Conservation (phyloP, 192 early-diverging fungal genomes). For the Coemansia sp. region DNA sequence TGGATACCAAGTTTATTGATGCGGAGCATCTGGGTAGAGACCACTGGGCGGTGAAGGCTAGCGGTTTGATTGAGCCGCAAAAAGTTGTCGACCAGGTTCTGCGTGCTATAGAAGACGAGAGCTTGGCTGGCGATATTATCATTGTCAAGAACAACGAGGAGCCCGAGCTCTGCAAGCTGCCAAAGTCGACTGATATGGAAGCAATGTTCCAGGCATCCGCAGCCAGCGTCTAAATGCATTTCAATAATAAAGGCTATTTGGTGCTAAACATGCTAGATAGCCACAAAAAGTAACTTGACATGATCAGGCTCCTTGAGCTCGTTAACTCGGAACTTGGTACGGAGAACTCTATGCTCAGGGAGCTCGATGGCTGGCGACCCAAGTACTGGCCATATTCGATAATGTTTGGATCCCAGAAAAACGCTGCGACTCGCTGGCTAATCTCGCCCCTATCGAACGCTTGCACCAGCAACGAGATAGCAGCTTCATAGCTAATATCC, state of each 20-base stretch:
- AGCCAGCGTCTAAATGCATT: neutral
- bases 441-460: conserved; percentile 34
- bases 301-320: conserved; percentile 10
- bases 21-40: conserved; percentile 30
- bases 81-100: conserved; percentile 56
- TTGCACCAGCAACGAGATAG: conserved; percentile 26
- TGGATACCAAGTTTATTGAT: conserved; percentile 54
- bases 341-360: conserved; percentile 12
- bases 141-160: conserved; percentile 9
- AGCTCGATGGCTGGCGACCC: conserved; percentile 1
- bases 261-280: conserved; percentile 20
- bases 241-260: neutral
- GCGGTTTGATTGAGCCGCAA: conserved; percentile 27
- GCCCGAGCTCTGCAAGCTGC: conserved; percentile 11
- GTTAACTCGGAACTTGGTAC: conserved; percentile 16
- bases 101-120: conserved; percentile 53
- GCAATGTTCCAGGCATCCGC: neutral
- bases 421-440: conserved; percentile 17
- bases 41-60: conserved; percentile 14
- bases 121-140: conserved; percentile 48
- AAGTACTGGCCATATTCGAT: conserved; percentile 46
- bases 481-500: conserved; percentile 20
- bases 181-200: conserved; percentile 25
- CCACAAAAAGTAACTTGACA: conserved; percentile 34
- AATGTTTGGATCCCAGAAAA: conserved; percentile 45